These are phyloP conservation scores for Hirsutella rhossiliensis DNA, from an alignment of 2,329 filamentous ascomycete species.

Conservation along the genomic window DNA sequence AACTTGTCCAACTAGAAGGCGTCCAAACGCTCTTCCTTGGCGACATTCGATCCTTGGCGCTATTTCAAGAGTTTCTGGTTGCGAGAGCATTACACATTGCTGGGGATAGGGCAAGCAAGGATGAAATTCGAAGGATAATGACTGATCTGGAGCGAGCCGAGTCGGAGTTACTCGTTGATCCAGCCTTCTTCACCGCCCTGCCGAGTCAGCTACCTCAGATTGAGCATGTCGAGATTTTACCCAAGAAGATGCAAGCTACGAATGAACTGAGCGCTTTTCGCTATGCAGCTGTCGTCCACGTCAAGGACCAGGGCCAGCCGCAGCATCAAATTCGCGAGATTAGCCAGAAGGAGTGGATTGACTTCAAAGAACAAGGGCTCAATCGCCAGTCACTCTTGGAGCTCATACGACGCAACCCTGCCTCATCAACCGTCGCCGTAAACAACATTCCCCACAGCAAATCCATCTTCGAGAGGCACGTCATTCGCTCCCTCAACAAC, in stretches of 20 bases:
- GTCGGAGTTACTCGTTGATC: slow-evolving; percentile 12
- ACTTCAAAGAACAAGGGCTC: background rate
- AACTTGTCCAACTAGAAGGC: slow-evolving; percentile 2
- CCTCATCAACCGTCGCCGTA: background rate
- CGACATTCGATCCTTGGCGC: slow-evolving; percentile 6
- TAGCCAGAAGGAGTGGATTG: background rate
- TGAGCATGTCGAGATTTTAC: slow-evolving; percentile 12
- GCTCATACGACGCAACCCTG: background rate
- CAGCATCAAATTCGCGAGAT: background rate
- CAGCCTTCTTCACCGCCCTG: slow-evolving; percentile 12
- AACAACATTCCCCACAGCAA: background rate
- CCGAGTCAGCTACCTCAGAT: slow-evolving; percentile 5
- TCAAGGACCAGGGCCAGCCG: slow-evolving; percentile 2
- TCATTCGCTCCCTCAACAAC: background rate
- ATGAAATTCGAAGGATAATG: background rate
- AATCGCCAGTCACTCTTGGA: background rate
- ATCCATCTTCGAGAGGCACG: background rate
- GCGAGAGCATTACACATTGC: background rate
- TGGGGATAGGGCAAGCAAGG: background rate
- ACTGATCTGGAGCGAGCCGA: slow-evolving; percentile 6
- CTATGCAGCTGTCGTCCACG: slow-evolving; percentile 12
- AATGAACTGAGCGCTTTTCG: slow-evolving; percentile 15
- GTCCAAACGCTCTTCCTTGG: slow-evolving; percentile 8
- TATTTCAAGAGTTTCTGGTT: background rate
- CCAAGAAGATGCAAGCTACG: slow-evolving; percentile 12